Evolutionary conservation across 257 asterid species (phyloP).

Genomic region (Solanum habrochaites): DNA sequence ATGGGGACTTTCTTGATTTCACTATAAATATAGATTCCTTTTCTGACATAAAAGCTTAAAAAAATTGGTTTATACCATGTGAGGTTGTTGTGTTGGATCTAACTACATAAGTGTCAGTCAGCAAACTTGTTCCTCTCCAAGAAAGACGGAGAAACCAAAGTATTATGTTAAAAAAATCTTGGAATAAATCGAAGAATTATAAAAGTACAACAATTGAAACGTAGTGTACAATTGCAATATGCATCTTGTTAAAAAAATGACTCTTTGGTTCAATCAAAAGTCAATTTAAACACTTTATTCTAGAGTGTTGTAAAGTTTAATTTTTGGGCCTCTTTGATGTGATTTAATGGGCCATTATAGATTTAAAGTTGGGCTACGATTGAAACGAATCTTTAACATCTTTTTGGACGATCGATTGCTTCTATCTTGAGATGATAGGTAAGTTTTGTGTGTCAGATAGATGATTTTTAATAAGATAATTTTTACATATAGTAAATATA

Average conservation of each 20-base stretch:
- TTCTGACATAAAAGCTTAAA: neutral
- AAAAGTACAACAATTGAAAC: neutral
- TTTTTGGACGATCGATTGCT: neutral
- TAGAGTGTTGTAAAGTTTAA: neutral
- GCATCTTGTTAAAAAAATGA: neutral
- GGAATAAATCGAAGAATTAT: neutral
- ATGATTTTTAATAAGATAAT: neutral
- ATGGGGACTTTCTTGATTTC: neutral
- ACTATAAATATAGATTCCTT: neutral
- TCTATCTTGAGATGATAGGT: neutral
- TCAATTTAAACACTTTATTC: neutral
- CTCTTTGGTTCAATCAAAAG: neutral
- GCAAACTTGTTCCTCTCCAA: conserved; percentile 21
- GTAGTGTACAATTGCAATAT: neutral
- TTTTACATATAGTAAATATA: too few relatives aligned
- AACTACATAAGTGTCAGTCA: neutral
- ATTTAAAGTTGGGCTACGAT: neutral
- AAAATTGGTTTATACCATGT: neutral
- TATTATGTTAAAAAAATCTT: neutral
- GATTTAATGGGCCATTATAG: neutral
- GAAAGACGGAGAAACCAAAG: conserved; percentile 29
- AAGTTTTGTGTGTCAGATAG: too few relatives aligned
- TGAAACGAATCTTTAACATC: neutral
- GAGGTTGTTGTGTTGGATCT: conserved; percentile 13
- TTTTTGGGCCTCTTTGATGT: neutral